phyloP scores from a whole-genome alignment of 1,284 basidiomycete species.

The Trametes versicolor region DNA sequence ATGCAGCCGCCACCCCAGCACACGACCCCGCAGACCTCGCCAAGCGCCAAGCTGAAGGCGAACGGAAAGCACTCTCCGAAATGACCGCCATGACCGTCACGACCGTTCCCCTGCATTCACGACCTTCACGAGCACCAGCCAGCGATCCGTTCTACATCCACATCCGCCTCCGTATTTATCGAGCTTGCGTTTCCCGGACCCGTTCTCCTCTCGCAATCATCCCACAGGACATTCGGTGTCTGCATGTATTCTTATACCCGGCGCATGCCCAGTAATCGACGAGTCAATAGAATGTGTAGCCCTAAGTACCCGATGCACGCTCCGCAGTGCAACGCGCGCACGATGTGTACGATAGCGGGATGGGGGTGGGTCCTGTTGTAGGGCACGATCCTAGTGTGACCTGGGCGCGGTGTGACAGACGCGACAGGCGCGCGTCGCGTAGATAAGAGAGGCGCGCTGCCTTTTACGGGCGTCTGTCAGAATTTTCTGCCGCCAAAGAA shows the following conservation, averaged over 20 bases:
- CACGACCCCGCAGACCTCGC: conserved; percentile 25
- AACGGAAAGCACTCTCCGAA: conserved; percentile 31
- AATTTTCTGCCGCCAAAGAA: conserved; percentile 21
- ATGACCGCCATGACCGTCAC: conserved; percentile 21
- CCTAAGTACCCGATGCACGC: not conserved
- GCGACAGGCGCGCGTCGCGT: conserved; percentile 22
- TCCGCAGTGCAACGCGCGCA: too few species aligned
- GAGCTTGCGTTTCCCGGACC: not conserved
- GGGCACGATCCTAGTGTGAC: conserved; percentile 21
- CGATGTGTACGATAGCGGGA: not conserved
- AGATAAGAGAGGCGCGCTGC: conserved; percentile 12
- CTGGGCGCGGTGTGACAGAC: conserved; percentile 20
- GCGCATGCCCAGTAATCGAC: conserved; percentile 23
- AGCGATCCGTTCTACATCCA: conserved; percentile 13
- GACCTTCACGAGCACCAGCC: conserved; percentile 25
- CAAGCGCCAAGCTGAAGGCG: conserved; percentile 26
- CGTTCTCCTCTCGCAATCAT: conserved; percentile 1
- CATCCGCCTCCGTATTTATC: conserved; percentile 6
- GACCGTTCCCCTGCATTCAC: conserved; percentile 12
- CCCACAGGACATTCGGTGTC: conserved; percentile 22
- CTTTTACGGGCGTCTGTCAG: conserved; percentile 19
- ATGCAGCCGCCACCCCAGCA: conserved; percentile 16
- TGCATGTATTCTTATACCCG: conserved; percentile 28
- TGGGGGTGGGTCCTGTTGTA: too few species aligned
- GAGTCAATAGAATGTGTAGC: conserved; percentile 2